Conservation (phyloP, 495 filamentous ascomycete species). For the Talaromyces liani region DNA sequence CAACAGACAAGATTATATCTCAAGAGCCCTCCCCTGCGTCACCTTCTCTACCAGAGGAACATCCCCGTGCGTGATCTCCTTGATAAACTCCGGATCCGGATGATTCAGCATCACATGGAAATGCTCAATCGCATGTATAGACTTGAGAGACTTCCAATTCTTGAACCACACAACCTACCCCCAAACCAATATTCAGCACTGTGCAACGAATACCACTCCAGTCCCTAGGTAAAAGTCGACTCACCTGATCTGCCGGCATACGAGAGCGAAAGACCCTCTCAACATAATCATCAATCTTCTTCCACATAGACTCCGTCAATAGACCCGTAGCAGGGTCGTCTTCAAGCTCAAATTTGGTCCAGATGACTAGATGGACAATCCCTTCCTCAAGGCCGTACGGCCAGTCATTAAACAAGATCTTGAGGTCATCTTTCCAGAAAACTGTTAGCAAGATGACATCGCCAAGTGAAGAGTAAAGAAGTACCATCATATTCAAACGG, state of each 20-base stretch:
- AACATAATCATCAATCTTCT: constrained; percentile 63
- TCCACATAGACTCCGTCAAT: constrained; percentile 53
- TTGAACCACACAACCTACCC: constrained; percentile 77
- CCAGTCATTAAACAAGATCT: constrained; percentile 83
- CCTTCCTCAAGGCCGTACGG: constrained; percentile 71
- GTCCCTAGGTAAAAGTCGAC: not conserved
- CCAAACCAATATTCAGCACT: not conserved
- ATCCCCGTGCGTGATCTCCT: constrained; percentile 68
- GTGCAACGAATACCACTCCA: not conserved
- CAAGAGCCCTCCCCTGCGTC: not conserved
- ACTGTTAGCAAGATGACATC: not conserved
- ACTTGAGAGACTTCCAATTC: constrained; percentile 79
- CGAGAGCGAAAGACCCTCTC: constrained; percentile 49
- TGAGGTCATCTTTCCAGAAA: constrained; percentile 50
- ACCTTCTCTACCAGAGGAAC: constrained; percentile 44
- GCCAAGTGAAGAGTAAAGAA: constrained; percentile 4
- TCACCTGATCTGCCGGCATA: constrained; percentile 38
- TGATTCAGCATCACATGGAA: constrained; percentile 87
- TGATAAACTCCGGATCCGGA: constrained; percentile 60
- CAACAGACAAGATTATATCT: not conserved
- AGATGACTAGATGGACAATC: constrained; percentile 79
- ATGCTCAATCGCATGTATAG: constrained; percentile 81
- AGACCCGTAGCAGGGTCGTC: constrained; percentile 58
- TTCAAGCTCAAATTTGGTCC: constrained; percentile 82
- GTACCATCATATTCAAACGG: constrained; percentile 46